A percentile compares a stretch with the other conserved stretches of the same genome.
phyloP scores from a whole-genome alignment of 257 asterid genomes.

The Penstemon barbatus region DNA sequence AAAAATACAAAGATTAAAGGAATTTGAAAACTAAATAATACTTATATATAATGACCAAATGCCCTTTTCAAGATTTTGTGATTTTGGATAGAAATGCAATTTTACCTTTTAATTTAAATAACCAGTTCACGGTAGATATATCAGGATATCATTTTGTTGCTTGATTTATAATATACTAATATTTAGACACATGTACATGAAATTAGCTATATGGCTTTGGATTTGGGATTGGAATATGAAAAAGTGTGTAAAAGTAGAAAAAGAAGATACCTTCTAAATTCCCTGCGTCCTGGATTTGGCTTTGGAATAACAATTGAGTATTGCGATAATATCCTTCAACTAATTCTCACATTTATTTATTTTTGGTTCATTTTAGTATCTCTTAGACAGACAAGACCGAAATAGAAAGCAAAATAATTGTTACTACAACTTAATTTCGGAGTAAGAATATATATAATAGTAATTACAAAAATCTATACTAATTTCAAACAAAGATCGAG shows the following conservation, averaged over 20 bases:
- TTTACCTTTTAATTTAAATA: too few species aligned
- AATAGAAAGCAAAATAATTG: conserved; percentile 31
- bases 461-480: conserved; percentile 25
- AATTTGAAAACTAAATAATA: too few species aligned
- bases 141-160: too few species aligned
- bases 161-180: too few species aligned
- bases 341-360: neutral
- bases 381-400: conserved; percentile 21
- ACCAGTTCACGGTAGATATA: too few species aligned
- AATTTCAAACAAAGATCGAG: conserved; percentile 5
- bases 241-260: conserved; percentile 27
- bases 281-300: conserved; percentile 9
- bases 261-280: conserved; percentile 33
- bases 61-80: too few species aligned
- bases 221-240: conserved; percentile 37
- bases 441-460: conserved; percentile 13
- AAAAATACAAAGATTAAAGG: too few species aligned
- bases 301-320: too few species aligned
- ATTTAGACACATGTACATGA: too few species aligned
- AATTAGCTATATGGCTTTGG: conserved; percentile 30
- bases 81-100: too few species aligned
- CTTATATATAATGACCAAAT: too few species aligned
- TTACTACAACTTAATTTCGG: conserved; percentile 29
- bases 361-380: conserved; percentile 16
- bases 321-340: neutral